Evolutionary conservation across 2,329 filamentous ascomycete species (phyloP), one percentile per base, ranked within the genome.

Genomic region (Cladophialophora immunda): DNA sequence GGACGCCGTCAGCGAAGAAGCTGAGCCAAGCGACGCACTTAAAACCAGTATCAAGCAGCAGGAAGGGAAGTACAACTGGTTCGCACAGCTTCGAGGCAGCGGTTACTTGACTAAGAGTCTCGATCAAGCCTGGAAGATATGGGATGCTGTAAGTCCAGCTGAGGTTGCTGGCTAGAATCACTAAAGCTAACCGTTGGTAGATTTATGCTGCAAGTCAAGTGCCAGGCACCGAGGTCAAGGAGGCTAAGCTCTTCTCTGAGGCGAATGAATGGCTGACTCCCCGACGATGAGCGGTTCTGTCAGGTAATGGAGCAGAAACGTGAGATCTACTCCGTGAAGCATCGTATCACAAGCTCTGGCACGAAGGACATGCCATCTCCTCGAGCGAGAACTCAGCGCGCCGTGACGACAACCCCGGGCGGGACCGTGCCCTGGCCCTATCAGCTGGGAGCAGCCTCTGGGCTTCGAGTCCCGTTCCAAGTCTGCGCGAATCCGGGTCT

Each of bases 71-170:
- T 71, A 71, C 53, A 70, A 65, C 25, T 72, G 68, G 68, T 72
- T 73, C 50, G 61, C 57, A 29, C 66, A 72, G 32, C 62, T 70
- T 34, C 69, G 70, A 56, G 67, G 68, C 17, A 54, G 65, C 36
- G 68, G 68, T 7, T 65, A 64, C 30, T 55, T 86, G 84, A 78
- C 81, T 22, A 83, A 78, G 17, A 89, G 90, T 75, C 77, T 90
- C 60, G 79, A 86, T 60, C 83, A 82, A 66, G 87, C 87, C 2
- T 90, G 89, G 76, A 83, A 83, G 65, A 77, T 90, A 30, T 91
- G 87, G 87, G 87, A 89, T 80, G 87, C 88, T 65, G 86, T 88
- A 79, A 78, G 85, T 83, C 55, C 52, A 61, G 27, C 25, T 50
- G 63, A 15, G 45, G 15, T 29, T 52, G 54, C 9, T 25, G 17